Base-by-base conservation (phyloP, 352 stramenopile genomes). In the Globisporangium takayamanum region DNA sequence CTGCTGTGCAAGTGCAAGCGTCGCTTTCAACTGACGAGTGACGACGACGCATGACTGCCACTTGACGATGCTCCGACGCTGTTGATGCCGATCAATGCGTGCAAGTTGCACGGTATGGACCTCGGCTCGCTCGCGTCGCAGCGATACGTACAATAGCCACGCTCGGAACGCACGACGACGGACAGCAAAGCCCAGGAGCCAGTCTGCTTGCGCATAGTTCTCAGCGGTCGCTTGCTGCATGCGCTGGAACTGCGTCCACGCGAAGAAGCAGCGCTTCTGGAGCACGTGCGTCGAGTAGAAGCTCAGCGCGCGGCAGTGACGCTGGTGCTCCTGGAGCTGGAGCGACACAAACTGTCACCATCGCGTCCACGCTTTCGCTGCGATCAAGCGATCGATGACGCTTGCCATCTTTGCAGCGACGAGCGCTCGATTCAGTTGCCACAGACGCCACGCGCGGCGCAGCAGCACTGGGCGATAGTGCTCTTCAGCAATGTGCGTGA, bases 251-350 rank as follows among this genome's bases (percentile, higher is more conserved):
- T n/a, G 22, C 1, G 47, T 37, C 58, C 58, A 64, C 11, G 42
- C 50, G 46, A 22, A 25, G 46, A 64, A 59, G 45, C 50, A 69
- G 18, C 57, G 57, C 25, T 57, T 59, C 20, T 74, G 67, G 12
- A 76, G 44, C 36, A 78, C 55, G 5, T 63, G 45, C 6, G 62
- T 57, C 10, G 65, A 70, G 45, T 74, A 76, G 37, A 74, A 72
- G 12, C 58, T 62, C 2, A 76, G 37, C 11, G 64, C 68, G 47
- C 70, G 69, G 11, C 51, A 54, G 5, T 67, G 20, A 47, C 59
- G 59, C 8, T 76, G 51, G 7, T 74, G 61, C 49, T 72, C 67
- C 15, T 69, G 55, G 25, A 53, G 54, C 20, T 67, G 60, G 46
- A 50, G 51, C 12, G 20, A 10, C 2, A 75, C n/a, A 37, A 71